Conservation (phyloP, 2,329 filamentous ascomycete species). For the Xylariaceae sp. region DNA sequence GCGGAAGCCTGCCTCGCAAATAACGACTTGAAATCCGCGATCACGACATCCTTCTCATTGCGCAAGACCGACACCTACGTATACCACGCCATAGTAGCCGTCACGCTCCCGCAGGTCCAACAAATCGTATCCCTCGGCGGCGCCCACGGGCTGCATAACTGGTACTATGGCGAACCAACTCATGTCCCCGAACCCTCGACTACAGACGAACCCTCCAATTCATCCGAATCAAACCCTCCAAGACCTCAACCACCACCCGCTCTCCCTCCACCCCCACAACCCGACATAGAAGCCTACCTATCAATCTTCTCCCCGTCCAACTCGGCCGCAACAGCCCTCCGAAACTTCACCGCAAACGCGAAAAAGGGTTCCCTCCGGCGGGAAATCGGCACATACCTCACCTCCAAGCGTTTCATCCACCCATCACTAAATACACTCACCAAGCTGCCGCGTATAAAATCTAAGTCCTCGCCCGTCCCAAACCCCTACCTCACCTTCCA, state of each 20-base stretch:
- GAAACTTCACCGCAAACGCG: conserved; percentile 56
- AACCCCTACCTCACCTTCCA: conserved; percentile 76
- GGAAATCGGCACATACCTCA: conserved; percentile 63
- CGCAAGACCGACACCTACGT: conserved; percentile 54
- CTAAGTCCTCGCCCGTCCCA: conserved; percentile 18
- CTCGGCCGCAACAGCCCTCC: conserved; percentile 66
- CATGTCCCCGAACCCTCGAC: background rate
- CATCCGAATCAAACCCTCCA: background rate
- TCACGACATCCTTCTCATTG: conserved; percentile 52
- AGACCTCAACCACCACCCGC: conserved; percentile 27
- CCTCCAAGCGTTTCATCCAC: conserved; percentile 58
- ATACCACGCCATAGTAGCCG: conserved; percentile 59
- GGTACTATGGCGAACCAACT: conserved; percentile 49
- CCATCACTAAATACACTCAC: conserved; percentile 51
- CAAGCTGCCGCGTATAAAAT: conserved; percentile 43
- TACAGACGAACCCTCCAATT: background rate
- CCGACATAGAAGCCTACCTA: conserved; percentile 71
- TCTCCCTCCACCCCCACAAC: conserved; percentile 55
- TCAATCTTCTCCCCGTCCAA: conserved; percentile 69
- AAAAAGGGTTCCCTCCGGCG: conserved; percentile 67
- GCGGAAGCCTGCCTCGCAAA: conserved; percentile 47
- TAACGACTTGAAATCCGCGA: conserved; percentile 53
- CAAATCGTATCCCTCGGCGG: conserved; percentile 52
- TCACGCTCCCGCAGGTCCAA: conserved; percentile 57
- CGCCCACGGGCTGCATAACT: conserved; percentile 55